Evolutionary conservation across 2,329 filamentous ascomycete species (phyloP).

Genomic region (Colletotrichum sp.): DNA sequence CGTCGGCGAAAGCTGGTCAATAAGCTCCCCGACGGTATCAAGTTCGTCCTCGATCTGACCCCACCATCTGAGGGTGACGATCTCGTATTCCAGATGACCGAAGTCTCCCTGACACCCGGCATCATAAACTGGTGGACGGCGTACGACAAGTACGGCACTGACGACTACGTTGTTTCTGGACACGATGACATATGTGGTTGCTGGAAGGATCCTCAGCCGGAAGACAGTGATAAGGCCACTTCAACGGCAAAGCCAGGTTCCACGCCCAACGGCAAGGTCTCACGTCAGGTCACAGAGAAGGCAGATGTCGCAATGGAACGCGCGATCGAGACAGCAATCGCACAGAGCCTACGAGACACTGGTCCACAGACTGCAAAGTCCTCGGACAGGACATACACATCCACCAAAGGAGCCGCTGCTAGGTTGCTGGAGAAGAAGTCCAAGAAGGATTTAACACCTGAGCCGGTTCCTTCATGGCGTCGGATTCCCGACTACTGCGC

Average conservation of each 20-base stretch:
- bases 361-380: neutral
- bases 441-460: neutral
- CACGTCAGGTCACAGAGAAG: neutral
- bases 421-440: slow-evolving; percentile 28
- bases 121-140: slow-evolving; percentile 61
- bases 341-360: neutral
- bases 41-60: slow-evolving; percentile 68
- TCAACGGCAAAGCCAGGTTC: neutral
- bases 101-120: slow-evolving; percentile 61
- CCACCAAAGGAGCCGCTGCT: neutral
- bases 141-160: slow-evolving; percentile 34
- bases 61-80: slow-evolving; percentile 68
- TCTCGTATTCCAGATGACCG: slow-evolving; percentile 61
- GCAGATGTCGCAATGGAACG: neutral
- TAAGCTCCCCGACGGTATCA: slow-evolving; percentile 47
- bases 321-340: neutral
- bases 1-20: slow-evolving; percentile 41
- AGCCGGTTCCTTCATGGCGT: slow-evolving; percentile 32
- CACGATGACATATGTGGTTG: slow-evolving; percentile 47
- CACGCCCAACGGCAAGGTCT: neutral
- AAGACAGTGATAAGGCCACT: neutral
- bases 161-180: slow-evolving; percentile 37
- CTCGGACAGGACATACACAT: neutral
- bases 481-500: slow-evolving; percentile 65
- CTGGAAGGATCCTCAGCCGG: neutral